Conservation (phyloP, 768 basidiomycete species). For the Sutorius australiensis region DNA sequence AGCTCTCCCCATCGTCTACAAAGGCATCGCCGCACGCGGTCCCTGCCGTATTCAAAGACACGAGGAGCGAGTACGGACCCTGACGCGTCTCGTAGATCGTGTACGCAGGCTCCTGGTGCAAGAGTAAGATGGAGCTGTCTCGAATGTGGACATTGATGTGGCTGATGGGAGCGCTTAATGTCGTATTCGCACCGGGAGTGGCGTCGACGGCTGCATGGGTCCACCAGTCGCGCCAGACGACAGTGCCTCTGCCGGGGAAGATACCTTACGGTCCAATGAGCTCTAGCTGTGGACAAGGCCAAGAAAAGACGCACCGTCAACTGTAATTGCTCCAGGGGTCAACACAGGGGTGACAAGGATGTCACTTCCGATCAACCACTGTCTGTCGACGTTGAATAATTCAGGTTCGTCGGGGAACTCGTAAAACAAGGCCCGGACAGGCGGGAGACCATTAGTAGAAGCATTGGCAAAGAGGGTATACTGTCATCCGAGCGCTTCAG, state of each 20-base stretch:
- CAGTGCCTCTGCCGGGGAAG: constrained; percentile 57
- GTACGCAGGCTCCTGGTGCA: constrained; percentile 61
- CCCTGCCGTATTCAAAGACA: constrained; percentile 47
- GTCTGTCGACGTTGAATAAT: constrained; percentile 55
- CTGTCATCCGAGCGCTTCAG: constrained; percentile 33
- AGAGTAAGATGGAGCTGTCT: constrained; percentile 60
- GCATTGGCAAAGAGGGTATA: constrained; percentile 72
- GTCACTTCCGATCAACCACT: constrained; percentile 69
- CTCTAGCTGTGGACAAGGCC: not conserved
- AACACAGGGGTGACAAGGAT: constrained; percentile 78
- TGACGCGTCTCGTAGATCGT: constrained; percentile 64
- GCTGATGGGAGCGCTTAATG: constrained; percentile 62
- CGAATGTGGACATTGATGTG: constrained; percentile 77
- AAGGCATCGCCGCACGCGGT: constrained; percentile 58
- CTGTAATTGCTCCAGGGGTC: constrained; percentile 60
- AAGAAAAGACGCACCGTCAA: constrained; percentile 47
- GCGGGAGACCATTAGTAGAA: constrained; percentile 62
- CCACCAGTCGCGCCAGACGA: constrained; percentile 72
- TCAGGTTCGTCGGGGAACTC: constrained; percentile 73
- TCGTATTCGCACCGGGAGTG: constrained; percentile 39
- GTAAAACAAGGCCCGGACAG: constrained; percentile 71
- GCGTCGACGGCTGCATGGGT: constrained; percentile 54
- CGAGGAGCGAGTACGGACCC: constrained; percentile 59
- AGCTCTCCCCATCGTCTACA: constrained; percentile 66
- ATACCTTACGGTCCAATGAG: constrained; percentile 39